Percentiles rank a stretch among this genome's conserved stretches.
These are phyloP conservation scores for Cotoneaster glaucophyllus DNA, from an alignment of 306 rosid species.

Conservation along the genomic window DNA sequence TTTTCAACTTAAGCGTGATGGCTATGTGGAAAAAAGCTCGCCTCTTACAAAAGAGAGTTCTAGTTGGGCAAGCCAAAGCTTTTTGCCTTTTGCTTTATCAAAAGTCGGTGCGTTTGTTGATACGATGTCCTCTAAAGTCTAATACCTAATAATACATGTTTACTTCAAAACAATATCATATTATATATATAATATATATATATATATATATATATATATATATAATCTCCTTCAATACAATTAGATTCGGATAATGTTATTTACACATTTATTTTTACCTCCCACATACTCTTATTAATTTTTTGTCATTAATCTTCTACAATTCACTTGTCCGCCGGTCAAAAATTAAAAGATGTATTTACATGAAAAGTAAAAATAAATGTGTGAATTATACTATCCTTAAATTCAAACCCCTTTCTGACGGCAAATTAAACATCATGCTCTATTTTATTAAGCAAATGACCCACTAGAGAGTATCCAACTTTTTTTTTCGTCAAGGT, in stretches of 20 bases:
- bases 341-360: too few relatives aligned
- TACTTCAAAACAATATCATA: neutral
- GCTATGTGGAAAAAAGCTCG: slow-evolving; percentile 29
- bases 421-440: neutral
- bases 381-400: too few relatives aligned
- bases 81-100: slow-evolving; percentile 25
- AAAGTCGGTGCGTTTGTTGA: slow-evolving; percentile 56
- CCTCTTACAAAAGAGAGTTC: slow-evolving; percentile 44
- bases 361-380: too few relatives aligned
- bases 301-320: too few relatives aligned
- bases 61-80: slow-evolving; percentile 42
- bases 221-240: neutral
- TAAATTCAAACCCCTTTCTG: neutral
- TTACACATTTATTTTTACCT: too few relatives aligned
- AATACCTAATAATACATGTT: neutral
- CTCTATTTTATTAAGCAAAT: neutral
- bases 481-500: neutral
- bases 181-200: neutral
- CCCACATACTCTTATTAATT: too few relatives aligned
- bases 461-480: neutral
- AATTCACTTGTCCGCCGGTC: rapidly evolving
- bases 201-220: too few relatives aligned
- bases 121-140: neutral
- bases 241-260: neutral
- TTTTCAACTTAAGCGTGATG: slow-evolving; percentile 55